These are phyloP conservation scores for Collybia sordida DNA, from an alignment of 768 basidiomycete species.

Conservation along the genomic window DNA sequence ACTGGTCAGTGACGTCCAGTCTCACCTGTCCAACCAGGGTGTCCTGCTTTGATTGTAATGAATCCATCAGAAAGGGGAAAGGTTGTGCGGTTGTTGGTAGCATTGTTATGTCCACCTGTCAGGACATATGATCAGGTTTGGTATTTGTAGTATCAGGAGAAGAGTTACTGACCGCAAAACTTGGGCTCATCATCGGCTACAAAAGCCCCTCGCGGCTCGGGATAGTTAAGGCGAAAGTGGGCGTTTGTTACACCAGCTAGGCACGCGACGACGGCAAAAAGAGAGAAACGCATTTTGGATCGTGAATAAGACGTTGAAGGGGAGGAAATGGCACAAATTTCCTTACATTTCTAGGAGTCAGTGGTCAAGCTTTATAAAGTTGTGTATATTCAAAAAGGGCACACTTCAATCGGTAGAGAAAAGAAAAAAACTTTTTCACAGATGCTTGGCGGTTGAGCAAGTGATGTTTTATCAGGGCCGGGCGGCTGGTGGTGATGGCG, in stretches of 20 bases:
- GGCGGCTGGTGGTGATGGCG: too few species aligned
- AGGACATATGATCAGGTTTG: too few species aligned
- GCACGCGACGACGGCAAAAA: slow-evolving; percentile 20
- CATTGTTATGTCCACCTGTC: slow-evolving; percentile 59
- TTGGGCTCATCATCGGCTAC: slow-evolving; percentile 50
- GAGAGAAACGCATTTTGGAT: slow-evolving; percentile 30
- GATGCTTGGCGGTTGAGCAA: background rate
- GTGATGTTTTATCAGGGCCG: background rate
- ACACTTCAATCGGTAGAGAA: background rate
- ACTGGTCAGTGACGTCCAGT: too few species aligned
- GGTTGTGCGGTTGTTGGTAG: slow-evolving; percentile 52
- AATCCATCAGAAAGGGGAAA: slow-evolving; percentile 69
- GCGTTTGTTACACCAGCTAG: slow-evolving; percentile 51
- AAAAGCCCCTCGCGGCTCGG: slow-evolving; percentile 67
- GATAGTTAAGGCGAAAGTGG: slow-evolving; percentile 77
- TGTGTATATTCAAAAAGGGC: background rate
- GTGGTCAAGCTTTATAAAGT: background rate
- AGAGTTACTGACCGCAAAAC: slow-evolving; percentile 59
- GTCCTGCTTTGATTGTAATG: slow-evolving; percentile 58
- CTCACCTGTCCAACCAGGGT: slow-evolving; percentile 53
- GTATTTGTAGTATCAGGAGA: too few species aligned
- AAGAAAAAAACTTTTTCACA: slow-evolving; percentile 9
- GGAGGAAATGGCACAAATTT: slow-evolving; percentile 7
- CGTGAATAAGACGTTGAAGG: background rate
- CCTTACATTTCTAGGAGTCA: background rate